phyloP scores from a whole-genome alignment of 371 early-diverging fungal species.

The Mucor sp. region DNA sequence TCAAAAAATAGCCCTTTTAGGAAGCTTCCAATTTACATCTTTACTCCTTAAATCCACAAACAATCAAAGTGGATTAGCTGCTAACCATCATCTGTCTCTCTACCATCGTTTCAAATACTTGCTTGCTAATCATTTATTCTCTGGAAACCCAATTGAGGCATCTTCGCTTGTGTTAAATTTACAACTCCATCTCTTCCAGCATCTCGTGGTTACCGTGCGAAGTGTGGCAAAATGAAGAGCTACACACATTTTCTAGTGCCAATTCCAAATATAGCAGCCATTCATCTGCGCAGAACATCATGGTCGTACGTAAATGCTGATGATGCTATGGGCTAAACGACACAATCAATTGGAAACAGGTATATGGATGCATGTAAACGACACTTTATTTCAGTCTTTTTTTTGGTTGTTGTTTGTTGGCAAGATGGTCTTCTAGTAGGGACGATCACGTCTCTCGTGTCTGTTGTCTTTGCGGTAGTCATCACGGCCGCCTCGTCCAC shows the following conservation, averaged over 20 bases:
- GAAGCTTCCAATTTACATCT: not conserved
- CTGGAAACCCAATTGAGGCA: not conserved
- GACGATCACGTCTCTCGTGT: constrained; percentile 30
- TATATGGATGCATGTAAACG: not conserved
- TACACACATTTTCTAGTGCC: not conserved
- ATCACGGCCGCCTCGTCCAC: constrained; percentile 13
- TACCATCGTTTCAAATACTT: not conserved
- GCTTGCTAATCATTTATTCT: not conserved
- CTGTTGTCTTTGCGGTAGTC: constrained; percentile 17
- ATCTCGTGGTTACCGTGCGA: constrained; percentile 19
- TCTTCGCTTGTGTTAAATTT: constrained; percentile 15
- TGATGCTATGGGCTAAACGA: not conserved
- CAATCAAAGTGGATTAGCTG: not conserved
- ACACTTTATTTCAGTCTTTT: not conserved
- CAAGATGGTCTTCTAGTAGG: constrained; percentile 18
- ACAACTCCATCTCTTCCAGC: constrained; percentile 4
- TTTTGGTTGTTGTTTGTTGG: too few relatives aligned
- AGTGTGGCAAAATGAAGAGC: constrained; percentile 10
- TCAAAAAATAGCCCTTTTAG: not conserved
- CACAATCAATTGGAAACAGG: not conserved
- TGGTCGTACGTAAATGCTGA: not conserved
- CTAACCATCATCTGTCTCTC: not conserved
- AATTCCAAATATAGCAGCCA: constrained; percentile 8
- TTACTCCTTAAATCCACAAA: not conserved
- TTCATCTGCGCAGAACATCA: constrained; percentile 6